Conservation (phyloP, 2,329 filamentous ascomycete genomes). For the Aspergillus flavus region DNA sequence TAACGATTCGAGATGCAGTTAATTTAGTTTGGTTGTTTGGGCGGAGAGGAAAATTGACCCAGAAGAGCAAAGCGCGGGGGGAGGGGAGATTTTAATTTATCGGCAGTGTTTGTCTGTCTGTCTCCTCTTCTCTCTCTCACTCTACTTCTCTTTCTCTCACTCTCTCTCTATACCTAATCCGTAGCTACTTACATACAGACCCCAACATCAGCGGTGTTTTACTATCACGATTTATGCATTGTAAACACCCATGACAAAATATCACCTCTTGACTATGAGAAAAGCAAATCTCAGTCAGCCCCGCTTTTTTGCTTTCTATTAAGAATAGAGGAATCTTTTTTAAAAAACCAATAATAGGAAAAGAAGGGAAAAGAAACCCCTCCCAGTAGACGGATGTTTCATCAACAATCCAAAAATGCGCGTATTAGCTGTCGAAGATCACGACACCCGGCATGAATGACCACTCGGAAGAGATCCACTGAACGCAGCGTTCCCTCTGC, state of each 20-base stretch:
- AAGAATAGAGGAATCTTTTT: no score
- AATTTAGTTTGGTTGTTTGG: not conserved
- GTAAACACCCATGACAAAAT: not conserved
- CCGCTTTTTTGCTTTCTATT: not conserved
- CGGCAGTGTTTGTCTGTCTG: not conserved
- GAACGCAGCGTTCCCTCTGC: not conserved
- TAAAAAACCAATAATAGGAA: not conserved
- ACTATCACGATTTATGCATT: not conserved
- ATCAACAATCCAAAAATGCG: not conserved
- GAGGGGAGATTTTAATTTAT: not conserved
- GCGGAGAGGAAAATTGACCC: not conserved
- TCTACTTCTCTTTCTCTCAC: not conserved
- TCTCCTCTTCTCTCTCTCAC: not conserved
- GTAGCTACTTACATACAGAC: not conserved
- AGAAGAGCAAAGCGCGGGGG: slow-evolving; percentile 6
- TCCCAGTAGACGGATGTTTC: not conserved
- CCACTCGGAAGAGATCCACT: not conserved
- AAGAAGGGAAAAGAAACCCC: not conserved
- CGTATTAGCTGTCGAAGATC: not conserved
- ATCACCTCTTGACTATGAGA: not conserved
- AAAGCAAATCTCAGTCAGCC: not conserved
- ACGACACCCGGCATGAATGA: not conserved
- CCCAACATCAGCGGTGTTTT: not conserved
- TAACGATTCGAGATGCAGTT: not conserved
- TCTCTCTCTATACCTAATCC: slow-evolving; percentile 1